Conservation (phyloP, 495 filamentous ascomycete genomes). For the Hypoxylon intermedium region DNA sequence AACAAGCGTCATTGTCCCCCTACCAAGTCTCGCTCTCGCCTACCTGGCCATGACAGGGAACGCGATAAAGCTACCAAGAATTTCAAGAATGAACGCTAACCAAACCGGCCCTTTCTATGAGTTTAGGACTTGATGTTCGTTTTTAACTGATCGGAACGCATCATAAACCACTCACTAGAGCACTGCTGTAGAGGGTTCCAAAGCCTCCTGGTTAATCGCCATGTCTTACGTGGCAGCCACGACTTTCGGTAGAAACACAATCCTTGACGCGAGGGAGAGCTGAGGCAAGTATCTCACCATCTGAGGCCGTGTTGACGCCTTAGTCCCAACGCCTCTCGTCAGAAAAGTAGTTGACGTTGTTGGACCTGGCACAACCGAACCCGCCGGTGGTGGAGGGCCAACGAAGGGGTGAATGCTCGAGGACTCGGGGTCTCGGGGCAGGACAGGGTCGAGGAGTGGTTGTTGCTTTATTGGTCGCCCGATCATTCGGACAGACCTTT, state of each 20-base stretch:
- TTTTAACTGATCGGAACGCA: slow-evolving; percentile 13
- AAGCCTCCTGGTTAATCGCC: slow-evolving; percentile 21
- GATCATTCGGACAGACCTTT: slow-evolving; percentile 6
- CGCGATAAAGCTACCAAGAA: slow-evolving; percentile 10
- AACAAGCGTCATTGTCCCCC: slow-evolving; percentile 41
- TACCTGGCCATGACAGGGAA: slow-evolving; percentile 13
- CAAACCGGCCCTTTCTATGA: slow-evolving; percentile 16
- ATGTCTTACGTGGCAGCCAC: slow-evolving; percentile 20
- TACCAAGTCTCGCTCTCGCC: slow-evolving; percentile 17
- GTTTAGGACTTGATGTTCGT: slow-evolving; percentile 36
- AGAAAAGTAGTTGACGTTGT: slow-evolving; percentile 10
- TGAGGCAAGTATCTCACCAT: slow-evolving; percentile 18
- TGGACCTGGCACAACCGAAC: slow-evolving; percentile 15
- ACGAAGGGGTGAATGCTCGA: slow-evolving; percentile 5
- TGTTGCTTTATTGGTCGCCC: slow-evolving; percentile 23
- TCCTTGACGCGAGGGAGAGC: slow-evolving; percentile 17
- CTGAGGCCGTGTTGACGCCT: slow-evolving; percentile 14
- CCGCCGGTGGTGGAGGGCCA: slow-evolving; percentile 13
- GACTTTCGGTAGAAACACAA: slow-evolving; percentile 18
- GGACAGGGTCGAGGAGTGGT: slow-evolving; percentile 19
- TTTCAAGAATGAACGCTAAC: slow-evolving; percentile 22
- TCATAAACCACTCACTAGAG: slow-evolving; percentile 28
- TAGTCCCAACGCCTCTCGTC: slow-evolving; percentile 2
- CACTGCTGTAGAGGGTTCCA: slow-evolving; percentile 15
- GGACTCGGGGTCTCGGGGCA: slow-evolving; percentile 14